Evolutionary conservation across 2,329 filamentous ascomycete species (phyloP), one percentile per base, ranked within the genome.

Genomic region (Chaetomiaceae sp.): DNA sequence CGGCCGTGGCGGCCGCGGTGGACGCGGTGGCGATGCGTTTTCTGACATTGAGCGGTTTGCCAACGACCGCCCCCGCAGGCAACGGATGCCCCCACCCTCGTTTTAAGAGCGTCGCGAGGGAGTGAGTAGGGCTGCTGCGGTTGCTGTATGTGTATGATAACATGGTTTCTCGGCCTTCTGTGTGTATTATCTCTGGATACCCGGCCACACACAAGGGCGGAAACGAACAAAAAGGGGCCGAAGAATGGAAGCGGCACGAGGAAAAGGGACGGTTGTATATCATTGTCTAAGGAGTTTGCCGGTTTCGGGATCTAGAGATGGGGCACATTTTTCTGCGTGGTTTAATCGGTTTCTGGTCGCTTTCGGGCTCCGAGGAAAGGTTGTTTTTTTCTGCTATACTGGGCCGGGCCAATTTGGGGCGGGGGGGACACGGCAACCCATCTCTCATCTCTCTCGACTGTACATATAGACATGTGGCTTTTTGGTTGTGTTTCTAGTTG

Each of bases 11-110:
- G 47, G n/a, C 25, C 51, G 52, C 27, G 57, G 34, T 19, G 20
- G 60, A n/a, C 55, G 61, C 12, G 51, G 61, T n/a, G 51, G 56
- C 22, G 54, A 61, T 38, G 51, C 27, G 3, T 59, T 53, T 20
- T 52, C 53, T 17, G 36, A 3, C 23, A 53, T 57, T 37, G 57
- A 57, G 38, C 37, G 46, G 6, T 14, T 49, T 17, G 48, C 27
- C 43, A 15, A 17, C 20, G n/a, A 40, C 20, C 40, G n/a, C 9
- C 37, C 38, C 25, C 33, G 31, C 23, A 22, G 47, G 8, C 20
- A 9, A 1, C 34, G 36, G n/a, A 6, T 17, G 4, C 47, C 51
- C 37, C 47, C 22, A n/a, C 15, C 55, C 6, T 31, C 23, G 4
- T 55, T 55, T 23, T 51, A 55, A 46, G 12, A 19, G 11, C 31